Percentiles rank a stretch among this genome's conserved stretches.
Conservation (phyloP, 2,329 filamentous ascomycete species). For the Cadophora sp. region DNA sequence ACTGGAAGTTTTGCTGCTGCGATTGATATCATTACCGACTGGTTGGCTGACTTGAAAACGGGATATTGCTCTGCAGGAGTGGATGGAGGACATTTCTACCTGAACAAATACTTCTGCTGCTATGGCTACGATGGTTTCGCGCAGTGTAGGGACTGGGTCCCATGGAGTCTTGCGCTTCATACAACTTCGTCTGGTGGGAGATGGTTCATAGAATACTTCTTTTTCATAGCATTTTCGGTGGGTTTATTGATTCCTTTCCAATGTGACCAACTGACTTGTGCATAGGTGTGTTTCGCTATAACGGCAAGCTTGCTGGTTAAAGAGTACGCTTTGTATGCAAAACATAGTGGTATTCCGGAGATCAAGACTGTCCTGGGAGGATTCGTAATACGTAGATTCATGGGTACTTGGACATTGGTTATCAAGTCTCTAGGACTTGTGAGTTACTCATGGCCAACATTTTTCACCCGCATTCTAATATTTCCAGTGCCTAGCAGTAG, state of each 20-base stretch:
- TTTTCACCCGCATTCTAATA: slow-evolving; percentile 38
- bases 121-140: slow-evolving; percentile 85
- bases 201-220: slow-evolving; percentile 86
- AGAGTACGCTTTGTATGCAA: slow-evolving; percentile 85
- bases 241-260: slow-evolving; percentile 42
- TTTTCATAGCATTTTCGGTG: slow-evolving; percentile 87
- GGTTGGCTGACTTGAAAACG: slow-evolving; percentile 90
- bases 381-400: slow-evolving; percentile 87
- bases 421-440: slow-evolving; percentile 91
- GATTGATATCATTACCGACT: slow-evolving; percentile 91
- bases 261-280: not conserved
- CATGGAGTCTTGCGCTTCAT: slow-evolving; percentile 80
- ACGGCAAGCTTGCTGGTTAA: slow-evolving; percentile 81
- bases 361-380: slow-evolving; percentile 96
- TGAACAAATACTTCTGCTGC: slow-evolving; percentile 92
- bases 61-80: slow-evolving; percentile 81
- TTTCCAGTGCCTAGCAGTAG: slow-evolving; percentile 80
- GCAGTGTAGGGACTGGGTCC: slow-evolving; percentile 85
- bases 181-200: slow-evolving; percentile 69
- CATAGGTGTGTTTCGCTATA: slow-evolving; percentile 76
- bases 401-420: slow-evolving; percentile 86
- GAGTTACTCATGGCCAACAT: slow-evolving; percentile 43
- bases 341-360: slow-evolving; percentile 95
- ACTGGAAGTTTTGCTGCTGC: slow-evolving; percentile 85
- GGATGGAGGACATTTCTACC: slow-evolving; percentile 86